Percentiles rank a stretch among this genome's conserved stretches.
Conservation (phyloP, 1,139 yeast genomes). For the Saccharomyces hybrid region DNA sequence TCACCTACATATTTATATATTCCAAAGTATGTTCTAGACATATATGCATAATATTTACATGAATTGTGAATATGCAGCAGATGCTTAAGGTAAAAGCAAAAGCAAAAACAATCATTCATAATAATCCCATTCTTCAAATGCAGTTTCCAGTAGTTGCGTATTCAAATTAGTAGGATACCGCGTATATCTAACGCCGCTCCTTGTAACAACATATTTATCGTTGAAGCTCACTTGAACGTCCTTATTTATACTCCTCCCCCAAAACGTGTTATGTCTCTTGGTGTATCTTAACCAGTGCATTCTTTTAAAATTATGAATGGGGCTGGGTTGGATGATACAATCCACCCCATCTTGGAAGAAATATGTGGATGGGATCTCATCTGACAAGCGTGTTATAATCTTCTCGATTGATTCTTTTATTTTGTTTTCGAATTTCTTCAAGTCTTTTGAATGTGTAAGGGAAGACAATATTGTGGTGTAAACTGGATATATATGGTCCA, state of each 20-base stretch:
- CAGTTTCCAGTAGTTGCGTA: conserved; percentile 19
- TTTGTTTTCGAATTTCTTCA: conserved; percentile 14
- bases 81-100: background rate
- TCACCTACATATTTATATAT: background rate
- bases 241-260: conserved; percentile 21
- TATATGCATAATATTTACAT: conserved; percentile 1
- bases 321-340: conserved; percentile 22
- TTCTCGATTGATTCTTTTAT: conserved; percentile 12
- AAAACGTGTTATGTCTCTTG: conserved; percentile 18
- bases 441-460: conserved; percentile 6
- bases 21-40: background rate
- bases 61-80: background rate
- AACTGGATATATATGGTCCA: conserved; percentile 20
- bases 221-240: conserved; percentile 18
- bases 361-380: conserved; percentile 20
- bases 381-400: conserved; percentile 12
- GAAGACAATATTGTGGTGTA: conserved; percentile 16
- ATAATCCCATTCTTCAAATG: conserved; percentile 27
- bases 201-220: conserved; percentile 16
- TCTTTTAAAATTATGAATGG: conserved; percentile 27
- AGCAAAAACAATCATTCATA: conserved; percentile 1
- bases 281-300: conserved; percentile 26
- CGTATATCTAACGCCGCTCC: conserved; percentile 25
- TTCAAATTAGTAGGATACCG: conserved; percentile 23
- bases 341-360: conserved; percentile 20